Evolutionary conservation across 306 rosid species (phyloP).

Genomic region (Quercus bicolor): DNA sequence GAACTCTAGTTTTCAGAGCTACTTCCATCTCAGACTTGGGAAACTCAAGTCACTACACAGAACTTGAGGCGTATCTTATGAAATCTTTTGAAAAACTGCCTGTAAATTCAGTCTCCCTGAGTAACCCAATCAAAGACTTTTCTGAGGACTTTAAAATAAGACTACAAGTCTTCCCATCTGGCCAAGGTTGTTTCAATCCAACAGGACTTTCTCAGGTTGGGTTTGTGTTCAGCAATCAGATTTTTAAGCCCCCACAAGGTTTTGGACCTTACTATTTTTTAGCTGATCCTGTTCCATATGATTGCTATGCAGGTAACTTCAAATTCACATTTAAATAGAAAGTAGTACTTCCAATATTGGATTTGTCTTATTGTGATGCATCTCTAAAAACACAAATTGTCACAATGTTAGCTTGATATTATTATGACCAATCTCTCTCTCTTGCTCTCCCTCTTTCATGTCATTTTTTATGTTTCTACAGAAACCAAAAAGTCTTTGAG

Average conservation of each 20-base stretch:
- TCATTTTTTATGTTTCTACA: background rate
- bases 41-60: slow-evolving; percentile 14
- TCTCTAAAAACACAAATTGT: background rate
- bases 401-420: background rate
- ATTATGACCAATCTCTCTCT: background rate
- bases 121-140: slow-evolving; percentile 19
- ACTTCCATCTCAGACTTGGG: slow-evolving; percentile 47
- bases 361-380: background rate
- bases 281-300: background rate
- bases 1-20: slow-evolving; percentile 54
- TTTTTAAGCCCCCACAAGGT: slow-evolving; percentile 22
- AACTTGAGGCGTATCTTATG: slow-evolving; percentile 28
- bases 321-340: background rate
- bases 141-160: slow-evolving; percentile 31
- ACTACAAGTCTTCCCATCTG: slow-evolving; percentile 50
- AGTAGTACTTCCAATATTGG: background rate
- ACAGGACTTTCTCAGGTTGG: slow-evolving; percentile 33
- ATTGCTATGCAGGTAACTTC: slow-evolving; percentile 33
- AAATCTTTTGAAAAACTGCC: slow-evolving; percentile 9
- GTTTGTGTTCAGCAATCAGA: slow-evolving; percentile 50
- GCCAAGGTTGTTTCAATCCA: slow-evolving; percentile 37
- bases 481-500: slow-evolving; percentile 30
- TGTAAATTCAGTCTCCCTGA: slow-evolving; percentile 49
- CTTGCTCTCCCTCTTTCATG: slow-evolving; percentile 5
- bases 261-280: slow-evolving; percentile 55